These are phyloP conservation scores for Suillus tomentosus DNA, from an alignment of 768 basidiomycete species.

Conservation along the genomic window DNA sequence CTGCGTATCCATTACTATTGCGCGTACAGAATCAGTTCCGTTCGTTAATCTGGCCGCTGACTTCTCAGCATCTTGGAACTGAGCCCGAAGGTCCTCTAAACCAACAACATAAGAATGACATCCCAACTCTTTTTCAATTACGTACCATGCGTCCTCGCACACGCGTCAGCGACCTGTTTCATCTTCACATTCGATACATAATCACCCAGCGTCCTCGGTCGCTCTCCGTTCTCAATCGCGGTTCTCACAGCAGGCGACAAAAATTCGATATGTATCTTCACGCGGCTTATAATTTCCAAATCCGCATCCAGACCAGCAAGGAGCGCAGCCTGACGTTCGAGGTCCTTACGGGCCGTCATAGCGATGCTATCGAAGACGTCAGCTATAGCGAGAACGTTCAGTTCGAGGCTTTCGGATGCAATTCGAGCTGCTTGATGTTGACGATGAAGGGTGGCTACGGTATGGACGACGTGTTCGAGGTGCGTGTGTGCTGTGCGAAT, in stretches of 20 bases:
- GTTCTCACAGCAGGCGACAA: conserved; percentile 65
- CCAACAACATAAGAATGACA: neutral
- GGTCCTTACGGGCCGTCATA: conserved; percentile 55
- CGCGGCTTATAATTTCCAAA: conserved; percentile 65
- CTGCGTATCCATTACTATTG: conserved; percentile 41
- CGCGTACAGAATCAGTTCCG: conserved; percentile 61
- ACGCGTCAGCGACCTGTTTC: conserved; percentile 76
- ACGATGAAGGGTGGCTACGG: conserved; percentile 53
- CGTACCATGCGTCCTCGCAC: conserved; percentile 68
- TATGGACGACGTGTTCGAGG: conserved; percentile 58
- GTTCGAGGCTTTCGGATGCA: conserved; percentile 71
- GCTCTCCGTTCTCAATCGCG: conserved; percentile 72
- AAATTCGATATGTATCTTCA: conserved; percentile 75
- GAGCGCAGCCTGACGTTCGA: conserved; percentile 64
- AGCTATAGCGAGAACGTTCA: conserved; percentile 68
- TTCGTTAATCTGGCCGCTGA: conserved; percentile 54
- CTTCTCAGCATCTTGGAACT: conserved; percentile 57
- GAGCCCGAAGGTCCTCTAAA: conserved; percentile 58
- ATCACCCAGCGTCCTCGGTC: conserved; percentile 70
- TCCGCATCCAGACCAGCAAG: conserved; percentile 70
- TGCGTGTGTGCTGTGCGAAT: conserved; percentile 64
- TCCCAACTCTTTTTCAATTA: conserved; percentile 13
- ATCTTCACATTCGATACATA: conserved; percentile 81
- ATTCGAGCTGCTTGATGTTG: conserved; percentile 75
- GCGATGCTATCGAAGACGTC: conserved; percentile 71